A percentile compares a stretch with the other conserved stretches of the same genome.
phyloP scores from a whole-genome alignment of 2,329 filamentous ascomycete species.

The Coniochaeta hoffmannii region DNA sequence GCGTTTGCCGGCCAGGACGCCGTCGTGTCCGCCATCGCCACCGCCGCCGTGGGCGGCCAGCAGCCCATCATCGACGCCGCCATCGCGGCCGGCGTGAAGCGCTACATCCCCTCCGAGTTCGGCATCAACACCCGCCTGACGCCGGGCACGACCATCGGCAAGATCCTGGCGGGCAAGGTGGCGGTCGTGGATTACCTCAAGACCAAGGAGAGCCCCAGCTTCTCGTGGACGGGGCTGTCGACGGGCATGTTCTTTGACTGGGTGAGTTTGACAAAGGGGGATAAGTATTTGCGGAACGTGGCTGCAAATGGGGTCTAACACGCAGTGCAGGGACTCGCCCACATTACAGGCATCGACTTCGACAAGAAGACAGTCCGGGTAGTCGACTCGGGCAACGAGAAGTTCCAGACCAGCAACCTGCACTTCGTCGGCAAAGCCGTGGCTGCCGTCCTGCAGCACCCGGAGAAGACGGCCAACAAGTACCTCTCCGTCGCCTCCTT shows the following conservation, averaged over 20 bases:
- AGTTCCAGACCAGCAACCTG: conserved; percentile 43
- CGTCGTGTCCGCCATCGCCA: conserved; percentile 42
- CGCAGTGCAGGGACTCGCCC: conserved; percentile 36
- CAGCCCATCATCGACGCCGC: conserved; percentile 46
- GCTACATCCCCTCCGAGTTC: conserved; percentile 53
- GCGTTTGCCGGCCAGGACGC: conserved; percentile 48
- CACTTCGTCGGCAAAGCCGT: conserved; percentile 43
- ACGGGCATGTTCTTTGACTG: conserved; percentile 56
- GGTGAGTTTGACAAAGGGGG: conserved; percentile 24
- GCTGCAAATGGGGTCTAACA: too few relatives aligned
- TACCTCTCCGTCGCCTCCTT: conserved; percentile 51
- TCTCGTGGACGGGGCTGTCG: conserved; percentile 54
- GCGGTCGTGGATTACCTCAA: conserved; percentile 42
- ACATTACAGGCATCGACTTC: conserved; percentile 44
- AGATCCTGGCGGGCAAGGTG: conserved; percentile 21
- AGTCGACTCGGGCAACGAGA: conserved; percentile 47
- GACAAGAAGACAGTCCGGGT: conserved; percentile 41
- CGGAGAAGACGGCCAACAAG: conserved; percentile 46
- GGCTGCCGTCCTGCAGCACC: conserved; percentile 38
- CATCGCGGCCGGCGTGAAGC: conserved; percentile 45
- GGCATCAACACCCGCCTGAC: conserved; percentile 22
- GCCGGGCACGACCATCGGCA: conserved; percentile 16
- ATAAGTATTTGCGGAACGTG: too few relatives aligned
- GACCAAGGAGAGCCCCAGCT: conserved; percentile 31
- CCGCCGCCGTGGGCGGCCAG: conserved; percentile 33